Evolutionary conservation across 179 eudicot genomes (phyloP).

Genomic region (Beta lomatogona): DNA sequence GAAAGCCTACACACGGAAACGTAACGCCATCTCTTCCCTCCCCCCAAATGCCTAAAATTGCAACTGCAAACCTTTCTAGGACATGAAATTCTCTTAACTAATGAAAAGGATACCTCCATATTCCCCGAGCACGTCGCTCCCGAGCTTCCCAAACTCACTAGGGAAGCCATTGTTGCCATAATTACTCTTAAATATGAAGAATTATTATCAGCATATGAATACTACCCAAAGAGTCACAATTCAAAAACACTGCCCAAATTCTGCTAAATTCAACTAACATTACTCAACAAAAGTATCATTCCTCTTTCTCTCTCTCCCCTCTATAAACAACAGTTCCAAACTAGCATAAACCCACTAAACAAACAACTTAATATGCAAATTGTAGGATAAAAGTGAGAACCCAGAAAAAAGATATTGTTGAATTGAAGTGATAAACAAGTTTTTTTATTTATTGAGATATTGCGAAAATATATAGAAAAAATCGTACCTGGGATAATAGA

Average conservation of each 20-base stretch:
- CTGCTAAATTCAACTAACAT: slow-evolving; percentile 18
- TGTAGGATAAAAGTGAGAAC: slow-evolving; percentile 19
- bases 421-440: slow-evolving; percentile 9
- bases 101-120: slow-evolving; percentile 57
- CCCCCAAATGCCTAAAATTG: slow-evolving; percentile 51
- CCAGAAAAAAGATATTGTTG: slow-evolving; percentile 22
- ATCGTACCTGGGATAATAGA: slow-evolving; percentile 33
- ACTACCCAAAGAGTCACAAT: not conserved
- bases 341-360: not conserved
- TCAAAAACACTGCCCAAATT: slow-evolving; percentile 25
- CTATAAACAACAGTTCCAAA: slow-evolving; percentile 11
- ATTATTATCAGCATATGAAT: slow-evolving; percentile 25
- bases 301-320: not conserved
- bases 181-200: slow-evolving; percentile 19
- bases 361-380: slow-evolving; percentile 15
- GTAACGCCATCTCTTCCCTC: slow-evolving; percentile 62
- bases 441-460: not conserved
- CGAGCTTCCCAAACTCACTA: slow-evolving; percentile 74
- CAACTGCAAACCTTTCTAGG: slow-evolving; percentile 49
- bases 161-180: slow-evolving; percentile 90
- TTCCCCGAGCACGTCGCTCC: slow-evolving; percentile 53
- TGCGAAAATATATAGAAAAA: slow-evolving; percentile 7
- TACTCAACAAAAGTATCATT: slow-evolving; percentile 15
- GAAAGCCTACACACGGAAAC: slow-evolving; percentile 76
- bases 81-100: slow-evolving; percentile 48